These are phyloP conservation scores for Colletotrichum scovillei DNA, from an alignment of 2,329 filamentous ascomycete species.

Conservation along the genomic window DNA sequence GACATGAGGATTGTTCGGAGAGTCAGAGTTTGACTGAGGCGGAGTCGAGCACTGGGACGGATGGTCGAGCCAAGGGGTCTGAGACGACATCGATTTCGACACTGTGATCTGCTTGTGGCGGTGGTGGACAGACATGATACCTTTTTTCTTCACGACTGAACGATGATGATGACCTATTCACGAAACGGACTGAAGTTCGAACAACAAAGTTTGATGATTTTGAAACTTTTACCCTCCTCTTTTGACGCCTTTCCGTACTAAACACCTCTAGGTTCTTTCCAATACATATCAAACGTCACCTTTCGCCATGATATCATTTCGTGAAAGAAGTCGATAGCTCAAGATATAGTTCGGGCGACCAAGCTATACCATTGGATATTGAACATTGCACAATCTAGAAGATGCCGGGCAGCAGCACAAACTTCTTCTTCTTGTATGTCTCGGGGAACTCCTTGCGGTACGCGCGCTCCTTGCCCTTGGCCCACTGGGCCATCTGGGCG, in stretches of 20 bases:
- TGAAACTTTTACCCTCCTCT: not conserved
- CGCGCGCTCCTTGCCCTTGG: constrained; percentile 88
- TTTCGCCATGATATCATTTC: not conserved
- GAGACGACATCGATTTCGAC: constrained; percentile 52
- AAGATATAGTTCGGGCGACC: too few species aligned
- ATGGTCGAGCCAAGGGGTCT: constrained; percentile 46
- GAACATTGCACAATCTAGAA: constrained; percentile 59
- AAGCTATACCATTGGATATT: not conserved
- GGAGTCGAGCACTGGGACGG: constrained; percentile 49
- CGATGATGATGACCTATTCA: constrained; percentile 23
- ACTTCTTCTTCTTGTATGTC: constrained; percentile 95
- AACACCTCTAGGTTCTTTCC: not conserved
- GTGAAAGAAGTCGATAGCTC: not conserved
- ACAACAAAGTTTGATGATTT: not conserved
- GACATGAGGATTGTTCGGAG: constrained; percentile 47
- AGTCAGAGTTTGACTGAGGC: constrained; percentile 51
- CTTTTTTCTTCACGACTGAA: constrained; percentile 16
- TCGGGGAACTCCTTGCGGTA: constrained; percentile 93
- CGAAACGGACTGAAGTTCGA: constrained; percentile 1
- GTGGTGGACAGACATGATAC: constrained; percentile 37
- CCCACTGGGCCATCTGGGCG: constrained; percentile 88
- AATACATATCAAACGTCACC: not conserved
- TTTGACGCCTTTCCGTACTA: constrained; percentile 3
- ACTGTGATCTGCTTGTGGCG: not conserved
- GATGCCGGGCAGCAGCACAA: constrained; percentile 82